A percentile compares a stretch with the other conserved stretches of the same genome.
phyloP scores from a whole-genome alignment of 1,284 basidiomycete species.

The Puccinia triticina region DNA sequence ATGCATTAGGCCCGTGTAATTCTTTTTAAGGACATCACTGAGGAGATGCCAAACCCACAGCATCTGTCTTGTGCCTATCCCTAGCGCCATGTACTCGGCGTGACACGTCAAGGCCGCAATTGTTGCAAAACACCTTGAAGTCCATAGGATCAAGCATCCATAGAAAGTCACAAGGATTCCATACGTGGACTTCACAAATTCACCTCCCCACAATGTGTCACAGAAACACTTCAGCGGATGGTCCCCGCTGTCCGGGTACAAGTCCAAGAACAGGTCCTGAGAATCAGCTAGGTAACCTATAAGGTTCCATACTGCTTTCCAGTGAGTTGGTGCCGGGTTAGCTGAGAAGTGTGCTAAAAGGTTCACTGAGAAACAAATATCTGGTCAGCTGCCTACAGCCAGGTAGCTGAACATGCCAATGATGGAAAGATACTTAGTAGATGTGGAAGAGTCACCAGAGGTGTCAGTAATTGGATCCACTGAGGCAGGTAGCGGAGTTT shows the following conservation, averaged over 20 bases:
- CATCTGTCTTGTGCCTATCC: neutral
- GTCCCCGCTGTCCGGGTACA: neutral
- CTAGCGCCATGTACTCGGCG: conserved; percentile 33
- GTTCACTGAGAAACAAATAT: conserved; percentile 36
- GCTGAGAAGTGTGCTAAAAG: neutral
- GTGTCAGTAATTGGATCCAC: no score
- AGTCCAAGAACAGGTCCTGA: neutral
- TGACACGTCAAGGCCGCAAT: conserved; percentile 19
- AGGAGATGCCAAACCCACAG: conserved; percentile 12
- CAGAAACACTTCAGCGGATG: neutral
- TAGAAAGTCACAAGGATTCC: no score
- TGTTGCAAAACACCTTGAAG: neutral
- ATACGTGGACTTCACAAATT: neutral
- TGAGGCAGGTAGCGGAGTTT: neutral
- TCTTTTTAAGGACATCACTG: neutral
- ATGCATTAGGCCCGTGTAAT: neutral
- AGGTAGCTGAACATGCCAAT: conserved; percentile 11
- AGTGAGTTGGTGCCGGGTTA: neutral
- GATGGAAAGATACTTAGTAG: no score
- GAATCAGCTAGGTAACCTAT: neutral
- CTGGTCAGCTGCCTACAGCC: neutral
- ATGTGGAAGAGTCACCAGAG: no score
- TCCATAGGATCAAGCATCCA: neutral
- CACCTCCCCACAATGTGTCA: conserved; percentile 26
- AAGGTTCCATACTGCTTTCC: conserved; percentile 1